Percentiles rank a stretch among this genome's conserved stretches.
These are phyloP conservation scores for Chaetomium sp. DNA, from an alignment of 2,329 filamentous ascomycete genomes.

Conservation along the genomic window DNA sequence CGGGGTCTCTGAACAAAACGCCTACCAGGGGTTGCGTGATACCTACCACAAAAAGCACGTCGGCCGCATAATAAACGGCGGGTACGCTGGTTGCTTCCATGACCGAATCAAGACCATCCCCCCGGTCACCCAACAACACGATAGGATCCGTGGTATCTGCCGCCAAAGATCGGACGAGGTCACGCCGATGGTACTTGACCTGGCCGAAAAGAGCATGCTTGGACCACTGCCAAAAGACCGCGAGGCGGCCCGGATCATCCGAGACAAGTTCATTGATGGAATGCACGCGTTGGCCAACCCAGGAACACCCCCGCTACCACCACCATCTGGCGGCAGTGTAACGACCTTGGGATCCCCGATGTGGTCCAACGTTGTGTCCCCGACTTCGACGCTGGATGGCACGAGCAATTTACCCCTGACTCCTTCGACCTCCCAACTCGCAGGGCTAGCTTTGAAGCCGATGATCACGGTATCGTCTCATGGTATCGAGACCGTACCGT, in stretches of 20 bases:
- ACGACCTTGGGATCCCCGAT: background rate
- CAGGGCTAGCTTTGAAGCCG: too few species aligned
- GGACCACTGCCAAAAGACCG: background rate
- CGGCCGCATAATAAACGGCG: background rate
- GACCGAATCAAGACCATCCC: background rate
- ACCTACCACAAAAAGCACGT: background rate
- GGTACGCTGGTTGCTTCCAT: slow-evolving; percentile 1
- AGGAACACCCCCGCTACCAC: background rate
- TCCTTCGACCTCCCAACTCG: too few species aligned
- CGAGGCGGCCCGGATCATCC: background rate
- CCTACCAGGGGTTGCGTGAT: background rate
- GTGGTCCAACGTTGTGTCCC: background rate
- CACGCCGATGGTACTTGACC: background rate
- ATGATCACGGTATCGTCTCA: too few species aligned
- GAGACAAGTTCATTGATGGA: background rate
- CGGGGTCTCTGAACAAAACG: background rate
- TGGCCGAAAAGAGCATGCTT: background rate
- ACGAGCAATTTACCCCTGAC: background rate
- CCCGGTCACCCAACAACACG: background rate
- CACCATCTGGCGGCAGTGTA: background rate
- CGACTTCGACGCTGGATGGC: background rate
- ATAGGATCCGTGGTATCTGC: background rate
- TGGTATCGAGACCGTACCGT: too few species aligned
- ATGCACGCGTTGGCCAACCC: too few species aligned
- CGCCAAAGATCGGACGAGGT: background rate